Evolutionary conservation across 2,329 filamentous ascomycete species (phyloP), one percentile per base, ranked within the genome.

Genomic region (Diplodia corticola): DNA sequence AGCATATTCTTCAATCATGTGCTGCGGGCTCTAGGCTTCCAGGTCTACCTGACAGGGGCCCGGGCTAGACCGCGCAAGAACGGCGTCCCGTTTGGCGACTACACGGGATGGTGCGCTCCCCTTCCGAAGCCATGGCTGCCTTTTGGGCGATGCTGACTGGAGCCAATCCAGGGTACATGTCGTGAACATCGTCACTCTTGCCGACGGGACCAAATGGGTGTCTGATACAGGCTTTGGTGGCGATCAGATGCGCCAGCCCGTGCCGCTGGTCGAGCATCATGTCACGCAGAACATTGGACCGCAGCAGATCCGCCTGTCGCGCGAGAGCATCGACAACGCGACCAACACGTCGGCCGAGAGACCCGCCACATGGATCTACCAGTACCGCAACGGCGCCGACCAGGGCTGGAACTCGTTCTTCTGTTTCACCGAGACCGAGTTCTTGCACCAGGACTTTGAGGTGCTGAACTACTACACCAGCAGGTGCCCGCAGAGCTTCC

Each of bases 171-270:
- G 80, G 76, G 79, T 82, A 15, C 88, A 90, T 73, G 84, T 89
- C 72, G 80, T 89, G 53, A 84, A 87, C 70, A 85, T 90, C 63
- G 82, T 89, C 49, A 84, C 81, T 1, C 78, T 91, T 37, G 73
- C 80, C 24, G 76, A 80, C 5, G 79, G 78, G 46, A 80, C 80
- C 30, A 78, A 80, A 66, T 88, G 83, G 75, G 77, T 84, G 71
- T 74, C 86, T 10, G 89, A 91, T 72, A 85, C 88, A 12, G 86
- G 83, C 4, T 91, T 91, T 71, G 89, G 89, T 54, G 85, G 85
- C 22, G 85, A 88, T 70, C 85, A 85, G 7, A 80, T 87, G 2
- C 88, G 84, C 1, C 76, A 77, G 17, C 88, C 88, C 6, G 75
- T 91, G 44, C 82, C 82, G 1, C 76, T 91, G 76, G 82, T n/a